Conservation (phyloP, 2,329 filamentous ascomycete genomes). For the Tolypocladium amazonense region DNA sequence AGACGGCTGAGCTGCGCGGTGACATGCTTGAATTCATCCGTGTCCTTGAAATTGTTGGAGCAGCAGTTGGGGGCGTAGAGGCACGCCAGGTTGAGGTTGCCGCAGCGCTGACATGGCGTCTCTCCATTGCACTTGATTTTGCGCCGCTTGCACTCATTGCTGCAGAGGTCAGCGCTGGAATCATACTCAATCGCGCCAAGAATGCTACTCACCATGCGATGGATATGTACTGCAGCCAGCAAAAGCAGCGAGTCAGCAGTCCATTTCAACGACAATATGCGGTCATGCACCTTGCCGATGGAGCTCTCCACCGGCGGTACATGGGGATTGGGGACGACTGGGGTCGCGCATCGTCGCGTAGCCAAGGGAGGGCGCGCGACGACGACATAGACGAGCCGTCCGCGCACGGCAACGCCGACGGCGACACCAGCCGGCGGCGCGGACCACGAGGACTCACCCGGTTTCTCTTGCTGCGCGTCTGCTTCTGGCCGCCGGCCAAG, state of each 20-base stretch:
- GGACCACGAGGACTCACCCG: slow-evolving; percentile 29
- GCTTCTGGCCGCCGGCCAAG: slow-evolving; percentile 29
- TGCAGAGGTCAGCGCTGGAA: slow-evolving; percentile 15
- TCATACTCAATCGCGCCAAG: background rate
- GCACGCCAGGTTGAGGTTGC: slow-evolving; percentile 56
- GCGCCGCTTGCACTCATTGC: slow-evolving; percentile 65
- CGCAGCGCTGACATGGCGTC: slow-evolving; percentile 55
- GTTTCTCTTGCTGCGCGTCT: slow-evolving; percentile 51
- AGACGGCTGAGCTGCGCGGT: slow-evolving; percentile 60
- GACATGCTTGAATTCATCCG: slow-evolving; percentile 82
- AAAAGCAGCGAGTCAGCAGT: background rate
- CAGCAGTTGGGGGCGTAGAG: slow-evolving; percentile 58
- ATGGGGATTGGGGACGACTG: background rate
- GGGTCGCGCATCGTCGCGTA: background rate
- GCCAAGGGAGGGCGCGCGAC: background rate
- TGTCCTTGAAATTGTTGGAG: slow-evolving; percentile 77
- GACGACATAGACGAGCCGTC: background rate
- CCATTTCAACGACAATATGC: background rate
- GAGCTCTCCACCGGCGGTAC: background rate
- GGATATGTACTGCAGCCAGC: slow-evolving; percentile 40
- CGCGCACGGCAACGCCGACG: background rate
- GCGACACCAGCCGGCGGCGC: background rate
- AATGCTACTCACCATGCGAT: slow-evolving; percentile 43
- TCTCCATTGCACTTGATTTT: slow-evolving; percentile 69
- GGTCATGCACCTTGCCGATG: background rate